These are phyloP conservation scores for Trichosporon sp. DNA, from an alignment of 1,284 basidiomycete genomes.

Conservation along the genomic window DNA sequence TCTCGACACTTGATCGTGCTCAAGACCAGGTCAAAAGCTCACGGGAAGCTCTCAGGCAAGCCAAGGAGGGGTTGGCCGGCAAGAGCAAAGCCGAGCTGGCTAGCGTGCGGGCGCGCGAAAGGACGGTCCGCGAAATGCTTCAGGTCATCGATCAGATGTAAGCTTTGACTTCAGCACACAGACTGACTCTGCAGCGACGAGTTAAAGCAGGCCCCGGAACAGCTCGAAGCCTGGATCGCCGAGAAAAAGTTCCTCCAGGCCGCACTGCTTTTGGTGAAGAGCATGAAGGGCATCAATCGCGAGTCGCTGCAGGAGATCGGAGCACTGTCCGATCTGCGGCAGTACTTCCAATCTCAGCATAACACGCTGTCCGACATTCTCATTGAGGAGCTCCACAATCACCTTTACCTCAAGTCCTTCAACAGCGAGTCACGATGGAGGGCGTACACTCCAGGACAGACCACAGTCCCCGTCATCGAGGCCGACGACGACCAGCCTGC, in stretches of 20 bases:
- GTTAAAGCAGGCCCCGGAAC: conserved; percentile 84
- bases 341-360: conserved; percentile 83
- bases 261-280: conserved; percentile 77
- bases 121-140: conserved; percentile 84
- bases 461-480: conserved; percentile 43
- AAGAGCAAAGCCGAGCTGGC: conserved; percentile 64
- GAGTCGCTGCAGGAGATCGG: conserved; percentile 91
- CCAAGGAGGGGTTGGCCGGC: conserved; percentile 41
- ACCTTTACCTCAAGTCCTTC: conserved; percentile 95
- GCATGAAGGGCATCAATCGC: conserved; percentile 84
- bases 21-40: conserved; percentile 68
- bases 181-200: conserved; percentile 62
- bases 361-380: conserved; percentile 85
- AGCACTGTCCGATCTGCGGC: conserved; percentile 79
- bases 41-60: conserved; percentile 65
- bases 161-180: conserved; percentile 31
- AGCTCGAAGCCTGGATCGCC: conserved; percentile 86
- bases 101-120: conserved; percentile 73
- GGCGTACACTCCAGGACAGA: conserved; percentile 72
- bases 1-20: conserved; percentile 63
- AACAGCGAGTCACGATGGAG: conserved; percentile 93
- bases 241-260: conserved; percentile 92
- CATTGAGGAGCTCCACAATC: conserved; percentile 91
- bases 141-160: conserved; percentile 84
- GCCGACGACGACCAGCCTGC: conserved; percentile 11